Evolutionary conservation across 2,329 filamentous ascomycete genomes (phyloP), one percentile per base, ranked within the genome.

Genomic region (Arthrocladium fulminans): DNA sequence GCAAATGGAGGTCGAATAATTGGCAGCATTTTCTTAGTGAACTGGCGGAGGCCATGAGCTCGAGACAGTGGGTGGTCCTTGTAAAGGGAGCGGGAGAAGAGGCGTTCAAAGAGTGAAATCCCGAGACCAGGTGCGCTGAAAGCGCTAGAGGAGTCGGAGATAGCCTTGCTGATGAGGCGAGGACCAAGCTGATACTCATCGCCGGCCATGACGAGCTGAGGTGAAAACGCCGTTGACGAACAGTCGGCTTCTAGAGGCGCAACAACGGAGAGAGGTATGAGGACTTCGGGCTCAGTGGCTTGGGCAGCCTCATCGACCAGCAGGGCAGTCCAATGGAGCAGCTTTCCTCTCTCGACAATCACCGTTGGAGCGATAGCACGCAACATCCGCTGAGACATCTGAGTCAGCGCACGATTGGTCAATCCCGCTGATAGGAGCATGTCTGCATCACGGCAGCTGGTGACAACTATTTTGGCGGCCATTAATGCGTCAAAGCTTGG

Each of bases 251-350:
- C 15, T 17, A 54, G 42, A 4, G 67, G 67, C 23, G 67, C 61
- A 6, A 71, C 56, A 24, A 72, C 64, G 30, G 60, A 64, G 15
- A 73, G 55, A 20, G 69, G 66, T 13, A 70, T 62, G 10, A 67
- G 55, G 22, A 65, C 58, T 35, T 70, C 66, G 1, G 68, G 59
- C 53, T 73, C 69, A 3, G 65, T 70, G 1, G 67, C 67, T 57
- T 72, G 70, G 5, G 68, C 69, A 12, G 69, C 70, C 59, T 73
- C 70, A 52, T 72, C 70, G 27, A 73, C 59, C 9, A 73, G 51
- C 1, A 72, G 58, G 4, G 68, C 69, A 10, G 62, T 63, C 69
- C 69, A 72, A 53, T 72, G 67, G 6, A 49, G 19, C 13, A 41
- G 9, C 5, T 49, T 45, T 13, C 13, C 27, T 3, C 7, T 24